phyloP scores from a whole-genome alignment of 2,329 filamentous ascomycete genomes.

The Penicillium hesseltinei region DNA sequence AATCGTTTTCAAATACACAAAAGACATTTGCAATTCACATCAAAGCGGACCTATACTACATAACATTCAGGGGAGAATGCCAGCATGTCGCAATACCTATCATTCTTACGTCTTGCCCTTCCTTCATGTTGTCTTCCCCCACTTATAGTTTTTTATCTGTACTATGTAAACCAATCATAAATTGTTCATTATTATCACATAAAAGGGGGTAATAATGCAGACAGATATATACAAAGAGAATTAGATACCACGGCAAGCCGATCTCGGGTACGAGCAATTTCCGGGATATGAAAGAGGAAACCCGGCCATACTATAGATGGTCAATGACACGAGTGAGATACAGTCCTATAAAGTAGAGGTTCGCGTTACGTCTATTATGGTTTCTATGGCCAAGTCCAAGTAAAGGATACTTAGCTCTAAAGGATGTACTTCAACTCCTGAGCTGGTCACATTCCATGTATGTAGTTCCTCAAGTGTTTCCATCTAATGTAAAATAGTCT shows the following conservation, averaged over 20 bases:
- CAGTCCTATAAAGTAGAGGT: not conserved
- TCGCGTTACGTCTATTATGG: not conserved
- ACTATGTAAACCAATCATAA: not conserved
- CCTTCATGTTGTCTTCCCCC: not conserved
- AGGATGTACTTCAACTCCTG: not conserved
- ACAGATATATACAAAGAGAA: not conserved
- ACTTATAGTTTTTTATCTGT: not conserved
- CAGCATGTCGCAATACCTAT: not conserved
- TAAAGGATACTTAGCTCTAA: not conserved
- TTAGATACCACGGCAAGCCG: not conserved
- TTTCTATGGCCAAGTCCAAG: not conserved
- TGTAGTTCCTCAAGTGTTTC: not conserved
- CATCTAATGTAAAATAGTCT: not conserved
- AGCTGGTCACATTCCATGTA: not conserved
- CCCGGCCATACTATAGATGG: too few species aligned
- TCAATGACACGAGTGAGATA: not conserved
- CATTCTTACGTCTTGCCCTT: not conserved
- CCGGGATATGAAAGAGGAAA: not conserved
- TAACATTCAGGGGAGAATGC: not conserved
- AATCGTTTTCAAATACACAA: not conserved
- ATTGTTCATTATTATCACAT: not conserved
- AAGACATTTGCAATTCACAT: not conserved
- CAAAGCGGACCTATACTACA: too few species aligned
- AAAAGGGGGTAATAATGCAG: not conserved
- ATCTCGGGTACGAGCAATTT: not conserved